A percentile compares a stretch with the other conserved stretches of the same genome.
These are phyloP conservation scores for Amaranthus hypochondriacus DNA, from an alignment of 148 eudicot genomes.

Conservation along the genomic window DNA sequence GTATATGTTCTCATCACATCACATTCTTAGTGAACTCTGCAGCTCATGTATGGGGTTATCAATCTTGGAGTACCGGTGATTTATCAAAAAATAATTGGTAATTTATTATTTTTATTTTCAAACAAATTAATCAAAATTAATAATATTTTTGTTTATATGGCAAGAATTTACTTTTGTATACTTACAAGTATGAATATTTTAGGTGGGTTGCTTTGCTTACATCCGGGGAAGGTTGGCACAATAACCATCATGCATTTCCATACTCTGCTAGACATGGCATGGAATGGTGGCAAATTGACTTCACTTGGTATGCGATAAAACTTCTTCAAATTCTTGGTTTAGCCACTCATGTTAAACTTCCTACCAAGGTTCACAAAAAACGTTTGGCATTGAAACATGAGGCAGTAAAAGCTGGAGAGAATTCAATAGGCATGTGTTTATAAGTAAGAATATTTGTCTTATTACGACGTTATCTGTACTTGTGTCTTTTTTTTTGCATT, in stretches of 20 bases:
- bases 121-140: not conserved
- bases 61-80: slow-evolving; percentile 73
- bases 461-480: no score
- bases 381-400: slow-evolving; percentile 33
- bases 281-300: slow-evolving; percentile 87
- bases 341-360: slow-evolving; percentile 66
- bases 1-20: slow-evolving; percentile 54
- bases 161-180: not conserved
- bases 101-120: no score
- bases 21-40: slow-evolving; percentile 75
- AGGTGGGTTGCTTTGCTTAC: slow-evolving; percentile 88
- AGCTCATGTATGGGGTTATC: slow-evolving; percentile 80
- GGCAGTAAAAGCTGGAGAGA: not conserved
- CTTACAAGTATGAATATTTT: not conserved
- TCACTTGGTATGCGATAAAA: slow-evolving; percentile 66
- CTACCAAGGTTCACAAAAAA: slow-evolving; percentile 44
- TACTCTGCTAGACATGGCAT: slow-evolving; percentile 80
- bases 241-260: slow-evolving; percentile 82
- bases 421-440: no score
- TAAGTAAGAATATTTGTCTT: no score
- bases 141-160: no score
- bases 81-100: slow-evolving; percentile 82
- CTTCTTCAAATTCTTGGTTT: slow-evolving; percentile 61
- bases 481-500: no score
- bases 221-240: slow-evolving; percentile 94